Evolutionary conservation across 2,329 filamentous ascomycete genomes (phyloP).

Genomic region (Curvularia lunata): DNA sequence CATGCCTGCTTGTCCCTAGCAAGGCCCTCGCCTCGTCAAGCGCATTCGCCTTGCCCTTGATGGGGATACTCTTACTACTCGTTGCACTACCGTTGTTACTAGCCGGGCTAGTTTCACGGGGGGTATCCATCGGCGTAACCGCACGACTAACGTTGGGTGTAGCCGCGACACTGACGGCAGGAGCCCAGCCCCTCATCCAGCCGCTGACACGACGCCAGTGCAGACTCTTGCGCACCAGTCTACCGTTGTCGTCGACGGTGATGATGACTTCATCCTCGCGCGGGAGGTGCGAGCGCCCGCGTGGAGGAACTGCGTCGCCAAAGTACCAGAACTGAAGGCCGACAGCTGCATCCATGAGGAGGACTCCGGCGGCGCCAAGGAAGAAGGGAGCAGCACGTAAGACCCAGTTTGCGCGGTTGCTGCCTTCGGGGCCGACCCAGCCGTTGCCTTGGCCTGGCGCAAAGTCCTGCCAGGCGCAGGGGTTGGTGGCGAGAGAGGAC

Average conservation of each 20-base stretch:
- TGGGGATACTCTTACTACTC: slow-evolving; percentile 35
- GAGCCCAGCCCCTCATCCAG: slow-evolving; percentile 72
- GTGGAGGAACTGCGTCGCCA: slow-evolving; percentile 50
- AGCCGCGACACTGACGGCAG: slow-evolving; percentile 53
- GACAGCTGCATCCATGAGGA: slow-evolving; percentile 67
- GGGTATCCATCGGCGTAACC: slow-evolving; percentile 35
- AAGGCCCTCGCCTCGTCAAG: slow-evolving; percentile 48
- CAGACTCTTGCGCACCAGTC: slow-evolving; percentile 47
- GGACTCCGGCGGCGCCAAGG: slow-evolving; percentile 68
- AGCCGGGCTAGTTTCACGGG: slow-evolving; percentile 26
- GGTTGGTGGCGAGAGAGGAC: slow-evolving; percentile 66
- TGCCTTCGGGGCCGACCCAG: slow-evolving; percentile 65
- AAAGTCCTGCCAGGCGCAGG: slow-evolving; percentile 66
- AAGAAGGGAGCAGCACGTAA: slow-evolving; percentile 67
- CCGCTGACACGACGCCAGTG: slow-evolving; percentile 65
- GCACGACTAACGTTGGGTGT: slow-evolving; percentile 42
- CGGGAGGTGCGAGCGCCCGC: slow-evolving; percentile 24
- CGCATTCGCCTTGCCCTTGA: slow-evolving; percentile 28
- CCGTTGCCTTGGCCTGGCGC: slow-evolving; percentile 61
- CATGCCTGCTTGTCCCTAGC: slow-evolving; percentile 40
- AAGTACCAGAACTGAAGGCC: slow-evolving; percentile 69
- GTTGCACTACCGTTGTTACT: slow-evolving; percentile 1
- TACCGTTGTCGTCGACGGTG: slow-evolving; percentile 49
- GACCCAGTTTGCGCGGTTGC: slow-evolving; percentile 63
- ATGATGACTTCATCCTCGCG: slow-evolving; percentile 55